A percentile compares a stretch with the other conserved stretches of the same genome.
These are phyloP conservation scores for Suillus placidus DNA, from an alignment of 768 basidiomycete genomes.

Conservation along the genomic window DNA sequence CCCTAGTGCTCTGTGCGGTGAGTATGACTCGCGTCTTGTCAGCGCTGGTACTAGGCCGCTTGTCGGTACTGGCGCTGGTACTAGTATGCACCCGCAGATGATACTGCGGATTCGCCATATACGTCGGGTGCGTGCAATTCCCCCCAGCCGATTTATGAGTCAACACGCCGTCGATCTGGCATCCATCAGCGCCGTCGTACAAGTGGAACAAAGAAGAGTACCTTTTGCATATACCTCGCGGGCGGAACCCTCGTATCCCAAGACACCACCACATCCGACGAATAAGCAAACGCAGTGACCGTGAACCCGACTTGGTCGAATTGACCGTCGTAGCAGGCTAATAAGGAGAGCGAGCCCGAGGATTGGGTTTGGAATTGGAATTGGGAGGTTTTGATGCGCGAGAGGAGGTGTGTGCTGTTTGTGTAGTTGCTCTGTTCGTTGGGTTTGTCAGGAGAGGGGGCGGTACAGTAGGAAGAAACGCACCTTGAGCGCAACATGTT, in stretches of 20 bases:
- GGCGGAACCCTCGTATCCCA: constrained; percentile 49
- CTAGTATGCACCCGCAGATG: constrained; percentile 58
- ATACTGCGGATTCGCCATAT: constrained; percentile 92
- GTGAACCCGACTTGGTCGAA: constrained; percentile 66
- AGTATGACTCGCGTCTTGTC: constrained; percentile 47
- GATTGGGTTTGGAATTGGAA: background rate
- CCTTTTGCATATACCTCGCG: constrained; percentile 47
- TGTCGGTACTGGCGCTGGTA: background rate
- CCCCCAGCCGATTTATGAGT: constrained; percentile 81
- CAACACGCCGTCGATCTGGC: constrained; percentile 62
- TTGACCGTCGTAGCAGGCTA: constrained; percentile 71
- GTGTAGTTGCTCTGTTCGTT: constrained; percentile 39
- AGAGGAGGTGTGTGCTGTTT: constrained; percentile 48
- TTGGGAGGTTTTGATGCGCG: constrained; percentile 10
- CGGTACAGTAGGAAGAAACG: background rate
- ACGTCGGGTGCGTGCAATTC: constrained; percentile 76
- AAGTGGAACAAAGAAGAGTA: background rate
- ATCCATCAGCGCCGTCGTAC: background rate
- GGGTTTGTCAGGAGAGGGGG: background rate
- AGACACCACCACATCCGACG: constrained; percentile 32
- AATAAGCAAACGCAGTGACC: constrained; percentile 53
- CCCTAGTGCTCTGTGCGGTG: constrained; percentile 57
- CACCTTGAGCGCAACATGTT: constrained; percentile 44
- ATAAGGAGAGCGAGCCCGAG: constrained; percentile 50
- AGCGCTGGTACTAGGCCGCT: background rate